A percentile compares a stretch with the other conserved stretches of the same genome.
Conservation (phyloP, 106 monocot species). For the Dendrobium nobile region DNA sequence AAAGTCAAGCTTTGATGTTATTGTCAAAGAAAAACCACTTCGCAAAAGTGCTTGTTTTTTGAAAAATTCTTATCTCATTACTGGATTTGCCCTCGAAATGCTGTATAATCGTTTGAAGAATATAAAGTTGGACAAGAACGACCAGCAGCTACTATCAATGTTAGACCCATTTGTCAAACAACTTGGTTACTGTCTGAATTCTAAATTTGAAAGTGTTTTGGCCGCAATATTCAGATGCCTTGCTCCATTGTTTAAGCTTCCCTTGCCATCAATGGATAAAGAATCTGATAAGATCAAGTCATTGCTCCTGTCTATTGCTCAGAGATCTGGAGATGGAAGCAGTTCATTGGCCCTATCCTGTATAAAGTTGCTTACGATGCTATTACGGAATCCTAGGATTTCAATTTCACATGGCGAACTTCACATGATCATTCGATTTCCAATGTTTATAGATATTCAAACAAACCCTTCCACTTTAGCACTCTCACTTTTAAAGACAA, state of each 20-base stretch:
- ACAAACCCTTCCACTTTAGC: slow-evolving; percentile 72
- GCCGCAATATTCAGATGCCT: slow-evolving; percentile 73
- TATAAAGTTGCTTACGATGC: slow-evolving; percentile 58
- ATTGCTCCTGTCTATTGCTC: slow-evolving; percentile 64
- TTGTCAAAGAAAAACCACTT: slow-evolving; percentile 1
- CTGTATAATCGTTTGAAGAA: slow-evolving; percentile 70
- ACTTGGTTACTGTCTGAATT: slow-evolving; percentile 54
- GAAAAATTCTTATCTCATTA: slow-evolving; percentile 53
- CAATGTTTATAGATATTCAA: slow-evolving; percentile 77
- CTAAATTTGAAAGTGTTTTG: slow-evolving; percentile 71
- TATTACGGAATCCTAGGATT: slow-evolving; percentile 52
- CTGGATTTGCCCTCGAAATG: slow-evolving; percentile 70
- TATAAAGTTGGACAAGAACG: slow-evolving; percentile 55
- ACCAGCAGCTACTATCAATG: slow-evolving; percentile 58
- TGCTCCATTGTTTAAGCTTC: slow-evolving; percentile 45
- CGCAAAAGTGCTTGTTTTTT: not conserved
- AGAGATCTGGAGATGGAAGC: slow-evolving; percentile 46
- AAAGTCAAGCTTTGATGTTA: slow-evolving; percentile 5
- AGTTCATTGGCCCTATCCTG: slow-evolving; percentile 60
- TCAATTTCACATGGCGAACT: slow-evolving; percentile 74
- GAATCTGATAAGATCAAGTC: slow-evolving; percentile 70
- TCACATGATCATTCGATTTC: slow-evolving; percentile 65
- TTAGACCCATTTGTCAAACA: slow-evolving; percentile 77
- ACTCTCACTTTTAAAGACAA: slow-evolving; percentile 84
- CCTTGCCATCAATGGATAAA: slow-evolving; percentile 55